Base-by-base conservation (phyloP, 768 basidiomycete genomes). In the Boletus coccyginus region DNA sequence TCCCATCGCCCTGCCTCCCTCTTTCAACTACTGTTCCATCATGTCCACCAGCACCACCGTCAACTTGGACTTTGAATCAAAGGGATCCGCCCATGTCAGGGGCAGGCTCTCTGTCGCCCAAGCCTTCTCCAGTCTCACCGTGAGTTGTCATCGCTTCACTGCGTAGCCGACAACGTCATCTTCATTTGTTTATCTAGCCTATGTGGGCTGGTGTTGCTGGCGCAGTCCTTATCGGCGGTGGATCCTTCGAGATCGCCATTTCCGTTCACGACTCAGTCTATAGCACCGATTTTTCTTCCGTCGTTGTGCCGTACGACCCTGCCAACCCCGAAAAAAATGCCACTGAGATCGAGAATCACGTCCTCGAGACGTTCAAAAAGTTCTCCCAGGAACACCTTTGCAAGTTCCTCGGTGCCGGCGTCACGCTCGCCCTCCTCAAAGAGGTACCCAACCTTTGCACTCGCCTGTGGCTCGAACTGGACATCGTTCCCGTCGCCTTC, bases 141-240 rank as follows among this genome's bases (percentile, higher is more conserved):
- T 90, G 65, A 72, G 84, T 74, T 54, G 27, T 41, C 21, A 12
- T 40, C 48, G 41, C 43, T 39, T 42, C 45, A 1, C 13, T 5
- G 35, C 27, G 27, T 13, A 14, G 13, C 35, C 17, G 33, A 39
- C 48, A 19, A 47, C 24, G 8, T 55, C 50, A 53, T 56, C 51
- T 31, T 63, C 48, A 63, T 67, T 41, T 55, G 11, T 52, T 63
- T 51, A 42, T 64, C 39, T 66, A 92, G 90, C 88, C 90, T 21
- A 91, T 93, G 90, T 93, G 90, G 90, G 88, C 86, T 58, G 91
- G 88, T 64, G 78, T 92, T 48, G 86, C 89, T 4, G 88, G 88
- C 40, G 74, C 74, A 24, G 68, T 83, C 46, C 68, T 85, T 66
- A 79, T 84, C 66, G 82, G 83, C 66, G 81, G 80, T 53, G 80